Base-by-base conservation (phyloP, 2,329 filamentous ascomycete genomes). In the Microdochium nivale region DNA sequence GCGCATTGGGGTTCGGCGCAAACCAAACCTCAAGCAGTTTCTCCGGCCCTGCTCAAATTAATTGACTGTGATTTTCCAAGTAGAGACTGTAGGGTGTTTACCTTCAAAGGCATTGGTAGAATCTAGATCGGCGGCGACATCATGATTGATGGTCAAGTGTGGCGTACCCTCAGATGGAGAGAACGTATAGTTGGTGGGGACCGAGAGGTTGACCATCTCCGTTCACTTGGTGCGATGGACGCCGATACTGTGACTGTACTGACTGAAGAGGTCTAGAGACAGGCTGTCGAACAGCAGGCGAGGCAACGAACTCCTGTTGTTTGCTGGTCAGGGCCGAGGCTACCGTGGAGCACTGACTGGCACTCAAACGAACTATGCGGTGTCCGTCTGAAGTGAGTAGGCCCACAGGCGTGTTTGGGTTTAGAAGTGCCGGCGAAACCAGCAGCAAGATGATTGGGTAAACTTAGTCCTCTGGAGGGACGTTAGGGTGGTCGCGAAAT, bases 21-120 rank as follows among this genome's bases (percentile, higher is more conserved):
- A 99, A 97, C 94, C 94, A 99, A 65, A 99, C 92, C 76, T 99
- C 94, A 63, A 99, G 80, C 51, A 99, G 80, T 77, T 99, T 99
- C 76, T 99, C 94, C 46, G 94, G 94, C 54, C 92, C 87, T 87
- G 54, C 30, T 9, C 19, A n/a, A 3, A 49, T 25, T 25, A 43
- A 5, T 3, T 27, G 23, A 2, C 19, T 4, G 19, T 16, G n/a
- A 24, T 13, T 2, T 37, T 4, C n/a, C 1, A 24, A 25, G 37
- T 3, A 25, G 48, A 25, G 21, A 13, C n/a, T 30, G 33, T 13
- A 14, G 50, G 9, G 8, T 11, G 50, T 72, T 54, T 65, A 87
- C 87, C 92, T 78, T 99, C 94, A 67, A 99, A 99, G 59, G 92
- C 91, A 79, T 90, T 96, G 79, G 78, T 88, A 53, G 91, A 96